These are phyloP conservation scores for Nidula niveotomentosa DNA, from an alignment of 1,284 basidiomycete species.

Conservation along the genomic window DNA sequence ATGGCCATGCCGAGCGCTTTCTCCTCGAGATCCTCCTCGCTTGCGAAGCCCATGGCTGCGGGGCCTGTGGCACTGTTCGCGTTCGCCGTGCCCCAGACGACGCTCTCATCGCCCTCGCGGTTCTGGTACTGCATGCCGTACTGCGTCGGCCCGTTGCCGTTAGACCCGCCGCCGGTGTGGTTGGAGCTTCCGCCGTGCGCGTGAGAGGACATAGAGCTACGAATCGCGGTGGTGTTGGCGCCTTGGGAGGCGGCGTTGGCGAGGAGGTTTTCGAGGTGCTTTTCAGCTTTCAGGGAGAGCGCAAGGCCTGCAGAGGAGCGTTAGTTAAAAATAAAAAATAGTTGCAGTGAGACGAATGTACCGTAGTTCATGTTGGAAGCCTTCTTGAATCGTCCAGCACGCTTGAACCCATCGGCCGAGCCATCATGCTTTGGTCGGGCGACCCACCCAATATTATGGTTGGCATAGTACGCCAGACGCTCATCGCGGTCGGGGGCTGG, in stretches of 20 bases:
- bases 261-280: constrained; percentile 49
- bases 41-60: neutral
- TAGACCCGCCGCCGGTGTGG: neutral
- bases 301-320: constrained; percentile 12
- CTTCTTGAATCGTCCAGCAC: constrained; percentile 87
- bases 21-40: constrained; percentile 48
- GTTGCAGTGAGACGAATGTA: no score
- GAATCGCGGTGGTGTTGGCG: constrained; percentile 3
- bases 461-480: constrained; percentile 77
- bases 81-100: constrained; percentile 16
- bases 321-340: no score
- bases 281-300: constrained; percentile 55
- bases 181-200: constrained; percentile 1
- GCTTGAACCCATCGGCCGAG: constrained; percentile 48
- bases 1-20: constrained; percentile 62
- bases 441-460: constrained; percentile 81
- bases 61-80: neutral
- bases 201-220: constrained; percentile 9
- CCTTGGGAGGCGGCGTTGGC: constrained; percentile 28
- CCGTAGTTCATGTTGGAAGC: constrained; percentile 86
- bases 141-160: constrained; percentile 5
- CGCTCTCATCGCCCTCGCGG: constrained; percentile 32
- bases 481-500: constrained; percentile 60
- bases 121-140: constrained; percentile 38
- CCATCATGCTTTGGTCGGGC: constrained; percentile 66